phyloP scores from a whole-genome alignment of 495 filamentous ascomycete genomes.

The Hypoxylon intermedium region DNA sequence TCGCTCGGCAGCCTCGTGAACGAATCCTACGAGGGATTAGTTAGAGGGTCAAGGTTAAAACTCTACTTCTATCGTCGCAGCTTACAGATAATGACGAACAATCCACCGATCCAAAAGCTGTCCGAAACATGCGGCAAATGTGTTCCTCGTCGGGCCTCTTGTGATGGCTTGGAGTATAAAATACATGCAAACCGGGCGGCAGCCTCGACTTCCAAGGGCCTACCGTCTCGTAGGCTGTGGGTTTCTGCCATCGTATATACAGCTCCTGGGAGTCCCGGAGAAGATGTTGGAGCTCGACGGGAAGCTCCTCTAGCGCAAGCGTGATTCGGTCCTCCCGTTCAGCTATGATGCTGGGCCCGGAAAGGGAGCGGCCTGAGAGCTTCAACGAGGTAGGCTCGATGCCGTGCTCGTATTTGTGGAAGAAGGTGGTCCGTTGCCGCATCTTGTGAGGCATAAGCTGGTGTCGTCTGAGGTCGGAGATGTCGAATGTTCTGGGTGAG shows the following conservation, averaged over 20 bases:
- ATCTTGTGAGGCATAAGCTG: conserved; percentile 56
- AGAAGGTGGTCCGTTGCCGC: conserved; percentile 84
- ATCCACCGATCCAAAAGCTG: conserved; percentile 66
- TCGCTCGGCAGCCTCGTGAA: conserved; percentile 71
- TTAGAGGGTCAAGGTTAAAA: no score
- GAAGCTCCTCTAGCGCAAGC: conserved; percentile 74
- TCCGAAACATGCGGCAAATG: conserved; percentile 68
- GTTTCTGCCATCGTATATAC: conserved; percentile 79
- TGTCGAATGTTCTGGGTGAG: conserved; percentile 31
- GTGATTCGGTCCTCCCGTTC: conserved; percentile 84
- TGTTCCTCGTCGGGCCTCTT: conserved; percentile 52
- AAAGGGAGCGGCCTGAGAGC: conserved; percentile 57
- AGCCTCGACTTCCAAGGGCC: conserved; percentile 77
- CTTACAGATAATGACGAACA: conserved; percentile 52
- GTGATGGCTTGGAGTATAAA: conserved; percentile 67
- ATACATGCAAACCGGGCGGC: conserved; percentile 82
- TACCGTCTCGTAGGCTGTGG: conserved; percentile 60
- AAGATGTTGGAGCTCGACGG: conserved; percentile 67
- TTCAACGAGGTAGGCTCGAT: conserved; percentile 67
- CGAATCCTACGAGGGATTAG: conserved; percentile 58
- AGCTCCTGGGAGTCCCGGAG: conserved; percentile 74
- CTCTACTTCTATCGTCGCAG: no score
- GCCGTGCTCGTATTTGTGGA: conserved; percentile 67
- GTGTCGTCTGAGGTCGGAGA: conserved; percentile 19
- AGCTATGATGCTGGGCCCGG: conserved; percentile 64